Evolutionary conservation across 192 early-diverging fungal species (phyloP), one percentile per base, ranked within the genome.

Genomic region (Coemansia sp.): DNA sequence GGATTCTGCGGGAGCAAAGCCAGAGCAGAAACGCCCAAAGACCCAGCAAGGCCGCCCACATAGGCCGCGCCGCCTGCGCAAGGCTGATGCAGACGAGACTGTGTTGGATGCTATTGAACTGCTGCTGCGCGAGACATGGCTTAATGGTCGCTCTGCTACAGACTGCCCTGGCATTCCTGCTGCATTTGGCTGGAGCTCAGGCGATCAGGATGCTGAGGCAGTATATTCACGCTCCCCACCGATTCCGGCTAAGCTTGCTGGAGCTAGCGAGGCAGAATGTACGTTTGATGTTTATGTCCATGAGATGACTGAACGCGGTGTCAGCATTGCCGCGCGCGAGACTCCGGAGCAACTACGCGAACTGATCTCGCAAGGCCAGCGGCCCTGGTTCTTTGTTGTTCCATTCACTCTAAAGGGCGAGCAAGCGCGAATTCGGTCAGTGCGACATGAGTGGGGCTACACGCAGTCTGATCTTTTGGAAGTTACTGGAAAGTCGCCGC

Each of bases 401-500:
- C 68, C 77, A 4, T 80, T 80, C 61, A 65, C 66, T 14, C 63
- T 80, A 58, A 26, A 50, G 10, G 77, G 72, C 52, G 77, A 80
- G 56, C 66, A 47, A 24, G 77, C 60, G 5, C 49, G 63, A 10
- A 48, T 80, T 9, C 70, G 70, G 31, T 58, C 72, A 2, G 71
- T 80, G 62, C 66, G 69, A 18, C 71, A 80, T 58, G 71, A 74
- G 48, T 80, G 77, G 77, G 77, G 77, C 18, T 80, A 80, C 37
- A 71, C 77, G 11, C 77, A 80, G 48, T 10, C 65, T 10, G 77
- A 80, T 50, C 72, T 73, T 21, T 49, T 80, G 7, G 51, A 17
- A 1, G 60, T 80, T 14, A 26, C 49, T 25, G 68, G 71, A 21
- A 46, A 47, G 51, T 73, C 77, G 61, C 63, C 62, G 15, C 31